Percentiles rank a stretch among this genome's conserved stretches.
Evolutionary conservation across 2,329 filamentous ascomycete species (phyloP).

Genomic region (Hyphodiscus sp.): DNA sequence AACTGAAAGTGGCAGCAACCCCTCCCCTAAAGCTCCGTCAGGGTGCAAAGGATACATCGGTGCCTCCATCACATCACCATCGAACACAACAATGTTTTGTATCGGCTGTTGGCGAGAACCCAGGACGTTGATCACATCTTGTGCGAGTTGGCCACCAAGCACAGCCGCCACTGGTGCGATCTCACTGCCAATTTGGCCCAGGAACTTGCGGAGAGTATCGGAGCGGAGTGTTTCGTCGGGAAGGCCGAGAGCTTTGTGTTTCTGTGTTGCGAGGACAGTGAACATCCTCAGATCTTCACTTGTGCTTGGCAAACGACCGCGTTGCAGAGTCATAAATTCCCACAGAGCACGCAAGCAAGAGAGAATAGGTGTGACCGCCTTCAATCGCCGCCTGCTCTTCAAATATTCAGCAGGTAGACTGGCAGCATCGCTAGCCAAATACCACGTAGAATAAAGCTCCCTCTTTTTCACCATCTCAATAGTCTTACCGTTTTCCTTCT

Average conservation of each 20-base stretch:
- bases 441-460: slow-evolving; percentile 82
- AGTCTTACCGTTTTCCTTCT: slow-evolving; percentile 61
- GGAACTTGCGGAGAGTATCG: slow-evolving; percentile 73
- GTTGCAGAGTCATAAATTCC: slow-evolving; percentile 66
- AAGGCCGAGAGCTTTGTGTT: slow-evolving; percentile 68
- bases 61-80: slow-evolving; percentile 73
- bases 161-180: slow-evolving; percentile 83
- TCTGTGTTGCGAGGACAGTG: slow-evolving; percentile 68
- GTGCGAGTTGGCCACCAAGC: slow-evolving; percentile 81
- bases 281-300: slow-evolving; percentile 67
- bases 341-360: slow-evolving; percentile 85
- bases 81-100: slow-evolving; percentile 90
- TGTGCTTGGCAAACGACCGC: slow-evolving; percentile 47
- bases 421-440: slow-evolving; percentile 73
- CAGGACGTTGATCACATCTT: slow-evolving; percentile 96
- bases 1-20: slow-evolving; percentile 34
- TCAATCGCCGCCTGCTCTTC: slow-evolving; percentile 60
- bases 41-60: slow-evolving; percentile 79
- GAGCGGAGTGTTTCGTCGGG: slow-evolving; percentile 61
- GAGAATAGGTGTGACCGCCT: slow-evolving; percentile 74
- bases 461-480: slow-evolving; percentile 87
- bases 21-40: slow-evolving; percentile 46
- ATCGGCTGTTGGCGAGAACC: slow-evolving; percentile 88
- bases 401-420: slow-evolving; percentile 64
- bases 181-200: slow-evolving; percentile 81